These are phyloP conservation scores for Terana coerulea DNA, from an alignment of 768 basidiomycete genomes.

Conservation along the genomic window DNA sequence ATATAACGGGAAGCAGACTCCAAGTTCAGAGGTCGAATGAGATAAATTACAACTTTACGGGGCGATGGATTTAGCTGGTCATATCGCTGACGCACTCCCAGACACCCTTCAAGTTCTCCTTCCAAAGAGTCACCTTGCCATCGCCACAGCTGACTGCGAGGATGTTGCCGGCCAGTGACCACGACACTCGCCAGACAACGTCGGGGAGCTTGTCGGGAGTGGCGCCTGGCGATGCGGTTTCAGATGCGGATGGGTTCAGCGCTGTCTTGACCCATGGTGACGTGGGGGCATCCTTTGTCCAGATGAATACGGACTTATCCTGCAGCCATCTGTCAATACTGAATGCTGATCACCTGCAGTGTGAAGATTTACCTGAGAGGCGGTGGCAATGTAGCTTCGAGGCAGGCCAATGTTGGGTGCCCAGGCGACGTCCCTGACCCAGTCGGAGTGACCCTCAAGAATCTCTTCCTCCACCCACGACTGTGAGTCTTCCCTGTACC, in stretches of 20 bases:
- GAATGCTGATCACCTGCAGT: not conserved
- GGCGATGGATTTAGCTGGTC: slow-evolving; percentile 55
- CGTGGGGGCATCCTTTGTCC: slow-evolving; percentile 80
- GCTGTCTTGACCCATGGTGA: slow-evolving; percentile 77
- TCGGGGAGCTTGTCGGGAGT: slow-evolving; percentile 84
- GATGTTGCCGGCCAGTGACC: slow-evolving; percentile 95
- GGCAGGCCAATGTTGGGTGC: slow-evolving; percentile 96
- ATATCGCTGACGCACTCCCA: slow-evolving; percentile 99
- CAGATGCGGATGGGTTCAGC: slow-evolving; percentile 63
- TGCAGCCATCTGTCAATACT: slow-evolving; percentile 16
- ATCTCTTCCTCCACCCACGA: slow-evolving; percentile 90
- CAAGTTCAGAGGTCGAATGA: not conserved
- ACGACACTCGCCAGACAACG: slow-evolving; percentile 98
- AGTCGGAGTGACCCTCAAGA: slow-evolving; percentile 91
- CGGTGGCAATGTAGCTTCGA: slow-evolving; percentile 92
- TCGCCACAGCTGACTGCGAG: slow-evolving; percentile 97
- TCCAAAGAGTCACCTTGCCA: slow-evolving; percentile 97
- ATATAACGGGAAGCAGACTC: not conserved
- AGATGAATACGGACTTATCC: slow-evolving; percentile 87
- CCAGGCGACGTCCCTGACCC: slow-evolving; percentile 99
- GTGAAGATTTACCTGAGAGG: slow-evolving; percentile 62
- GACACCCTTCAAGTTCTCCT: slow-evolving; percentile 89
- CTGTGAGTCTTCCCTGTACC: slow-evolving; percentile 80
- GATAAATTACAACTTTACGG: slow-evolving; percentile 5
- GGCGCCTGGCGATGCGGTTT: slow-evolving; percentile 39